Conservation (phyloP, 345 rosid species). For the Eucalyptus coolabah region DNA sequence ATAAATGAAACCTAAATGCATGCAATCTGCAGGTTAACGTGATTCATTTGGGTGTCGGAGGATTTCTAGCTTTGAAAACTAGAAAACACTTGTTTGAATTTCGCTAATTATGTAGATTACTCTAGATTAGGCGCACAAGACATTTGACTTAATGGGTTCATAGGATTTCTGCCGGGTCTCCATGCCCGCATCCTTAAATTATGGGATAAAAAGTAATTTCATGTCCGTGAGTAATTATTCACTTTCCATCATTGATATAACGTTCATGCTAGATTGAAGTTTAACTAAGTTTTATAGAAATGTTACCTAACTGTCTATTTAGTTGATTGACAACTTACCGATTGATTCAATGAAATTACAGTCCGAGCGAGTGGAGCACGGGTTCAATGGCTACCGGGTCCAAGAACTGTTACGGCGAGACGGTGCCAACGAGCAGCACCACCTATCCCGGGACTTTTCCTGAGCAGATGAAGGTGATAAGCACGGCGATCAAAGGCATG, state of each 20-base stretch:
- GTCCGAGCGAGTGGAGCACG: slow-evolving; percentile 68
- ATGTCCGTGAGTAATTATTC: background rate
- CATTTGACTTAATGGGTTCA: background rate
- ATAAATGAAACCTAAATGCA: background rate
- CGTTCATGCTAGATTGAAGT: background rate
- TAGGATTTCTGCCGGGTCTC: background rate
- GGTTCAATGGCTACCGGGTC: slow-evolving; percentile 11
- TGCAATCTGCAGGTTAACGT: background rate
- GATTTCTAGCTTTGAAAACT: background rate
- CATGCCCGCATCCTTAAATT: background rate
- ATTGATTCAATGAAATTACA: background rate
- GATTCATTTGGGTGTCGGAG: background rate
- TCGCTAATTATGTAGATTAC: background rate
- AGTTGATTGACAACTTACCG: background rate
- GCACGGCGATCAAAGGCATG: slow-evolving; percentile 36
- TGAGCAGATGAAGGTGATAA: slow-evolving; percentile 48
- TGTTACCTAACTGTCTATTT: background rate
- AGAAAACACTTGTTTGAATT: background rate
- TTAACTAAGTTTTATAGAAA: background rate
- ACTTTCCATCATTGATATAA: background rate
- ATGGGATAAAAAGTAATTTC: background rate
- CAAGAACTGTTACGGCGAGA: slow-evolving; percentile 74
- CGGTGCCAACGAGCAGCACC: slow-evolving; percentile 32
- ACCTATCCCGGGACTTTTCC: slow-evolving; percentile 45
- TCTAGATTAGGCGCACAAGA: background rate